Evolutionary conservation across 2,329 filamentous ascomycete species (phyloP), one percentile per base, ranked within the genome.

Genomic region (Diaporthe capsici): DNA sequence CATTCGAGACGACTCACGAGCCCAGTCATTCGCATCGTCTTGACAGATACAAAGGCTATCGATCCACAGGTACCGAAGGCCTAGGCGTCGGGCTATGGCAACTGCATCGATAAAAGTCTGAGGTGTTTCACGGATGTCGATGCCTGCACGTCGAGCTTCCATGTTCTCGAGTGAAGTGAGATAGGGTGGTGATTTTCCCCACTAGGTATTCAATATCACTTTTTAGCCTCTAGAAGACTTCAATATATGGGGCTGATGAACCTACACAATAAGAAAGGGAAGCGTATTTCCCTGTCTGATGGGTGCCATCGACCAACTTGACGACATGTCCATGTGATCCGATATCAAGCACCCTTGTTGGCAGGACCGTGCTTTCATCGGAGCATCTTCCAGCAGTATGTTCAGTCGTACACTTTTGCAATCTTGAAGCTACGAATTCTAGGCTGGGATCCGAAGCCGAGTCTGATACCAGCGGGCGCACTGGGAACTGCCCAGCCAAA

Each of bases 231-330:
- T 3, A n/a, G 13, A 8, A 5, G 17, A 10, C 8, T 20, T 20
- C 25, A 22, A 15, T 22, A 39, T 20, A 1, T 13, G 20, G 12
- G 53, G 28, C 4, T n/a, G 31, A 15, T 31, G 4, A 28, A 49
- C 77, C 31, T 71, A 78, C 76, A 47, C 77, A 77, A 31, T 78
- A 78, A 17, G 77, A 78, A 22, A 78, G 71, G 53, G 71, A 75
- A 42, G 73, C 76, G 53, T 78, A 78, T 72, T 13, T 60, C 20
- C 73, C 77, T 28, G 31, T 57, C 42, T 67, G 71, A 5, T 71
- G 71, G 10, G 51, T 31, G 42, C 60, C 37, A 31, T 76, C 75
- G 8, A 78, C 73, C 22, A 78, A 60, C 58, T 73, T 77, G 15
- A 78, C 65, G 31, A 65, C 39, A 9, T 76, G 73, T 12, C 75